Evolutionary conservation across 1,139 yeast genomes (phyloP).

Genomic region (Debaryomyces subglobosus): DNA sequence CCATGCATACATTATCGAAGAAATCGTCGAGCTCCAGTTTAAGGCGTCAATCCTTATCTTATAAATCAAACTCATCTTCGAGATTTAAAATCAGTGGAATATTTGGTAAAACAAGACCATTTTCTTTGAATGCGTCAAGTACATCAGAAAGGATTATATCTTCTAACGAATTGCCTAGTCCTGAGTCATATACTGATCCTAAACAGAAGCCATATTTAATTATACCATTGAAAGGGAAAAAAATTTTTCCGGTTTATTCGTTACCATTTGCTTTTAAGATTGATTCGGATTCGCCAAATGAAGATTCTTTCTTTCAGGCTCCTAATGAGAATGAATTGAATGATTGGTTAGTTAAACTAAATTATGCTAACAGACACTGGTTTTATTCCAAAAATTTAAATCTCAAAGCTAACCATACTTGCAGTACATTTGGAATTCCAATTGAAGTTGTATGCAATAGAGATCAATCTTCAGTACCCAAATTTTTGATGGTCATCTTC

Average conservation of each 20-base stretch:
- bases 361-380: conserved; percentile 59
- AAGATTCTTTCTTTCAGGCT: conserved; percentile 73
- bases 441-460: conserved; percentile 72
- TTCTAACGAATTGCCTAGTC: conserved; percentile 62
- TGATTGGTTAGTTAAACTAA: conserved; percentile 69
- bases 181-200: conserved; percentile 41
- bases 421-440: conserved; percentile 86
- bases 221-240: conserved; percentile 55
- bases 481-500: conserved; percentile 64
- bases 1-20: conserved; percentile 25
- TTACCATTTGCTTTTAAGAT: conserved; percentile 64
- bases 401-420: conserved; percentile 29
- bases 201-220: conserved; percentile 60
- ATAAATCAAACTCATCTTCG: conserved; percentile 42
- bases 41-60: conserved; percentile 46
- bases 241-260: conserved; percentile 58
- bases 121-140: conserved; percentile 27
- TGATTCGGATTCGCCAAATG: conserved; percentile 51
- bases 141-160: conserved; percentile 54
- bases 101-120: conserved; percentile 43
- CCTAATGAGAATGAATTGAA: conserved; percentile 62
- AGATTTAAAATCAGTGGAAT: conserved; percentile 50
- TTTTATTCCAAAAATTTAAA: conserved; percentile 49
- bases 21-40: conserved; percentile 37
- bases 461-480: conserved; percentile 65